Percentiles rank a stretch among this genome's conserved stretches.
Conservation (phyloP, 371 early-diverging fungal species). For the Mortierella sp. region DNA sequence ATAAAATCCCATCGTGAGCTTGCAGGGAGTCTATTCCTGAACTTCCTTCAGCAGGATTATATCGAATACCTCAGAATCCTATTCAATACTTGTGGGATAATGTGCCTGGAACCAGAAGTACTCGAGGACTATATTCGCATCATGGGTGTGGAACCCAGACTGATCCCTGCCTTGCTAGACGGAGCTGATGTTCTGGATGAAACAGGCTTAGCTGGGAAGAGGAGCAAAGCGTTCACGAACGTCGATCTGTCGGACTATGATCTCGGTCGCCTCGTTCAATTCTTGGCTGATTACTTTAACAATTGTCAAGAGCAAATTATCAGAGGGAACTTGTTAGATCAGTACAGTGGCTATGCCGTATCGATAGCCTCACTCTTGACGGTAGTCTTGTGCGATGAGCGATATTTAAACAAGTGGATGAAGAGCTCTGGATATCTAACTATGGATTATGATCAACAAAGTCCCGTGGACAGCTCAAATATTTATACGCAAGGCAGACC, state of each 20-base stretch:
- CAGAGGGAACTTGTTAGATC: constrained; percentile 44
- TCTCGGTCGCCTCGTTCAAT: constrained; percentile 32
- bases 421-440: constrained; percentile 13
- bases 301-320: constrained; percentile 29
- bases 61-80: constrained; percentile 49
- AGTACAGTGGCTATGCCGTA: constrained; percentile 40
- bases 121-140: constrained; percentile 51
- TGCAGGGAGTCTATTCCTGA: constrained; percentile 45
- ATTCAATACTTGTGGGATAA: constrained; percentile 48
- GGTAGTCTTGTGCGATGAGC: constrained; percentile 44
- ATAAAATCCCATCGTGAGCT: constrained; percentile 52
- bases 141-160: constrained; percentile 46
- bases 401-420: constrained; percentile 42
- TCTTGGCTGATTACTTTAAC: constrained; percentile 38
- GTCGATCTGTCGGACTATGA: constrained; percentile 45
- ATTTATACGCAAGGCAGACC: not conserved
- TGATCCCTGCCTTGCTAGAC: constrained; percentile 41
- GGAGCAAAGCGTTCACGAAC: constrained; percentile 15
- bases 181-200: constrained; percentile 23
- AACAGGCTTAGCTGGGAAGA: not conserved
- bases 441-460: not conserved
- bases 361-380: constrained; percentile 49
- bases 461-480: not conserved
- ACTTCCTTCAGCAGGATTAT: constrained; percentile 46
- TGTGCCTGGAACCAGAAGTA: constrained; percentile 50